Evolutionary conservation across 176 grass and related monocot genomes (phyloP), one percentile per base, ranked within the genome.

Genomic region (Alopecurus myosuroides): DNA sequence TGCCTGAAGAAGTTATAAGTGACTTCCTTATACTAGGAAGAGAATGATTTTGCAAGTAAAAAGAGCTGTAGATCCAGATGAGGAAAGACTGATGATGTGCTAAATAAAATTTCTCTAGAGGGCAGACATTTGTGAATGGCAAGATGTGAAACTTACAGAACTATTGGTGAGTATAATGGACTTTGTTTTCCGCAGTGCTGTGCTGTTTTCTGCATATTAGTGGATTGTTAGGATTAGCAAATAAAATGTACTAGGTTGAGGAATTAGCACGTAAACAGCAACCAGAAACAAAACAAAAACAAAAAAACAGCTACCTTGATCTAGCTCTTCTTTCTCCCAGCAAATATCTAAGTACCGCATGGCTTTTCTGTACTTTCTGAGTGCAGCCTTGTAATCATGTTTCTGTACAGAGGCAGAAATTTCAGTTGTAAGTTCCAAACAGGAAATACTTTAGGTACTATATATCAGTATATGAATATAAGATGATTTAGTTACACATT

Each of bases 81-180:
- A 82, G 39, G n/a, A 81, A 85, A 82, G 9, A 82, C 50, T 73
- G 67, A 67, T 25, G 45, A 66, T 50, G 42, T 69, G 42, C 33
- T 11, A 51, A 40, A 82, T 65, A 60, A 7, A 86, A 73, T 28
- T 57, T 57, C 62, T 74, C 22, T 13, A 77, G 44, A 78, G 76
- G 37, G 23, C 14, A 83, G 23, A 73, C 25, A 82, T 41, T 41
- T 56, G 46, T 57, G 39, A 85, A 36, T 66, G 26, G 45, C 23
- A 41, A 7, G 23, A 78, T 29, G 67, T 58, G 17, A 41, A 80
- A 88, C 93, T 98, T 98, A 98, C 93, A 83, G 91, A 95, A 81
- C 93, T 95, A 92, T 98, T 98, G 84, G 93, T 94, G 73, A 98
- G 88, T 90, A 98, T 94, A 70, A 98, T 90, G 68, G 96, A 98